These are phyloP conservation scores for Yamadazyma conglobata DNA, from an alignment of 1,139 yeast genomes.

Conservation along the genomic window DNA sequence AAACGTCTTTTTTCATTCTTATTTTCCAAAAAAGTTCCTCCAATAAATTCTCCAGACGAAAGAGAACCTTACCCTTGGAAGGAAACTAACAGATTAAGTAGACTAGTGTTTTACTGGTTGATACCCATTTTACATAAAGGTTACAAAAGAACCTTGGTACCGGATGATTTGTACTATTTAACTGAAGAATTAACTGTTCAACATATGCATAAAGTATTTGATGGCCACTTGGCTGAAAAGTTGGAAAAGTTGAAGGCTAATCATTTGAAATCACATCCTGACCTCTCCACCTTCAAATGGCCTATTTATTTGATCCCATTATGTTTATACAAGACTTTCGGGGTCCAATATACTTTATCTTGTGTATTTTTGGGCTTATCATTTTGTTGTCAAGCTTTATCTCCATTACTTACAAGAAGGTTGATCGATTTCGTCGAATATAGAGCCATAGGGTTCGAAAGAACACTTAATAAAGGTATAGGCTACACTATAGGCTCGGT, in stretches of 20 bases:
- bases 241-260: conserved; percentile 21
- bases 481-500: conserved; percentile 44
- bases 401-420: conserved; percentile 39
- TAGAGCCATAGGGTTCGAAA: conserved; percentile 32
- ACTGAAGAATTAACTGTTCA: conserved; percentile 41
- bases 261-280: conserved; percentile 23
- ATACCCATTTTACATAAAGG: conserved; percentile 40
- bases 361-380: conserved; percentile 35
- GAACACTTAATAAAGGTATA: conserved; percentile 33
- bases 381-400: conserved; percentile 37
- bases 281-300: conserved; percentile 32
- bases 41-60: conserved; percentile 34
- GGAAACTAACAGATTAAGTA: conserved; percentile 20
- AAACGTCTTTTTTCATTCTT: conserved; percentile 30
- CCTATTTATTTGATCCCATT: conserved; percentile 33
- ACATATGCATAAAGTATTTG: conserved; percentile 33
- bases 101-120: conserved; percentile 40
- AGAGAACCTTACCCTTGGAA: conserved; percentile 39
- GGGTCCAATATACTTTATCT: conserved; percentile 33
- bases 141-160: conserved; percentile 40
- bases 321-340: conserved; percentile 38
- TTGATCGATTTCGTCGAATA: conserved; percentile 41
- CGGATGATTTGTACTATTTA: conserved; percentile 38
- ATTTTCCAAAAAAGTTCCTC: conserved; percentile 36
- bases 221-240: conserved; percentile 21